Evolutionary conservation across 2,329 filamentous ascomycete species (phyloP), one percentile per base, ranked within the genome.

Genomic region (Colletotrichum destructivum): DNA sequence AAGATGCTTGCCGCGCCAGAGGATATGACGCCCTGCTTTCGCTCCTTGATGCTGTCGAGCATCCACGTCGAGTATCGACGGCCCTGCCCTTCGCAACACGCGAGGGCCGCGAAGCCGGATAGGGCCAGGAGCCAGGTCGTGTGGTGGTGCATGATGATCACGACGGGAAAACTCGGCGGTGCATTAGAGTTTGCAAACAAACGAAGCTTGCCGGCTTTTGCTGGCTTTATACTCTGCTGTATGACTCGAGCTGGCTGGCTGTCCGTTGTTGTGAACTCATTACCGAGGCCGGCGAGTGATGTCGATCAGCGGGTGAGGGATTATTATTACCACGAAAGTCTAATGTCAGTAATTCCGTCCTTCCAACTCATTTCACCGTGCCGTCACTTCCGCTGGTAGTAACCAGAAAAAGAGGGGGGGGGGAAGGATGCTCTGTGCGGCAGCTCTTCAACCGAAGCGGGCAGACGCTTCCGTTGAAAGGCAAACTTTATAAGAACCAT

Each of bases 11-110:
- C 51, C 13, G 73, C 75, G 47, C 75, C 75, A 1, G 75, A 76
- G 12, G 73, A 72, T 4, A 65, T 55, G 59, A 77, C 60, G 64
- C 76, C 76, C 18, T 78, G 76, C 4, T 69, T 71, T 13, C 76
- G 76, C 9, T 55, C 12, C 42, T 75, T 73, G 71, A 78, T 69
- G 75, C 76, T 76, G 49, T 76, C 73, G 13, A 78, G 71, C 76
- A 78, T 77, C 57, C 56, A 61, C 12, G 62, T 68, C 59, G 72
- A 77, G 35, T 74, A 79, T 12, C 52, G 51, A n/a, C 46, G 59
- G 21, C 16, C 12, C 9, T 69, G 59, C 18, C 16, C 12, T 13
- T 69, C 65, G 42, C 65, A 57, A 7, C 26, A 47, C 2, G 46
- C 69, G 26, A 54, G 46, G 9, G 65, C 26, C 2, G 59, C 52